These are phyloP conservation scores for Aspergillus sclerotioniger DNA, from an alignment of 495 filamentous ascomycete species.

Conservation along the genomic window DNA sequence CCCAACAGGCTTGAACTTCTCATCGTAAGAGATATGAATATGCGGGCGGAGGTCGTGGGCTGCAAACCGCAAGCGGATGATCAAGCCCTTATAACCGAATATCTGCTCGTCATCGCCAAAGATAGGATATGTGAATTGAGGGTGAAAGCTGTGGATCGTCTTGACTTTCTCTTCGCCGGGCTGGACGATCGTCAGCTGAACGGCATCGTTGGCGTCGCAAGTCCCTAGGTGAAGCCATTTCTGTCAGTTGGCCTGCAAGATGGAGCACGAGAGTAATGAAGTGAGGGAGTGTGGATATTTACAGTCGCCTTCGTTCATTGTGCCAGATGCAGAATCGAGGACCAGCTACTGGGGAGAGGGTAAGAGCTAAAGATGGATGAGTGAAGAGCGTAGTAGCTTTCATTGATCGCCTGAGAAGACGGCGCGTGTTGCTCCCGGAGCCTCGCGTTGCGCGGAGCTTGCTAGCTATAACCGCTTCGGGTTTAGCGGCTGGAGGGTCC, in stretches of 20 bases:
- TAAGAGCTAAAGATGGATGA: constrained; percentile 4
- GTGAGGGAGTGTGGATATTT: constrained; percentile 16
- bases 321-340: constrained; percentile 7
- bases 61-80: constrained; percentile 73
- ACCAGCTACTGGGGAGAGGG: neutral
- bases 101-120: constrained; percentile 90
- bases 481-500: constrained; percentile 14
- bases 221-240: constrained; percentile 56
- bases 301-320: constrained; percentile 55
- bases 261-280: neutral
- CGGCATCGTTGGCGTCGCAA: constrained; percentile 68
- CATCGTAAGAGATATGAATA: constrained; percentile 65
- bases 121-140: constrained; percentile 84
- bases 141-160: constrained; percentile 68
- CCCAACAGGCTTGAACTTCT: constrained; percentile 70
- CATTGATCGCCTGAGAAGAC: constrained; percentile 5
- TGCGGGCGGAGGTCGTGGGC: constrained; percentile 79
- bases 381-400: constrained; percentile 10
- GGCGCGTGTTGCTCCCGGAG: constrained; percentile 13
- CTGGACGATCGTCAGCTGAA: constrained; percentile 67
- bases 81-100: constrained; percentile 81
- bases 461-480: constrained; percentile 24
- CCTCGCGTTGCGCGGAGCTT: constrained; percentile 23
- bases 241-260: constrained; percentile 12
- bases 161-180: constrained; percentile 54